These are phyloP conservation scores for Lodderomyces margitis DNA, from an alignment of 1,139 yeast genomes.

Conservation along the genomic window DNA sequence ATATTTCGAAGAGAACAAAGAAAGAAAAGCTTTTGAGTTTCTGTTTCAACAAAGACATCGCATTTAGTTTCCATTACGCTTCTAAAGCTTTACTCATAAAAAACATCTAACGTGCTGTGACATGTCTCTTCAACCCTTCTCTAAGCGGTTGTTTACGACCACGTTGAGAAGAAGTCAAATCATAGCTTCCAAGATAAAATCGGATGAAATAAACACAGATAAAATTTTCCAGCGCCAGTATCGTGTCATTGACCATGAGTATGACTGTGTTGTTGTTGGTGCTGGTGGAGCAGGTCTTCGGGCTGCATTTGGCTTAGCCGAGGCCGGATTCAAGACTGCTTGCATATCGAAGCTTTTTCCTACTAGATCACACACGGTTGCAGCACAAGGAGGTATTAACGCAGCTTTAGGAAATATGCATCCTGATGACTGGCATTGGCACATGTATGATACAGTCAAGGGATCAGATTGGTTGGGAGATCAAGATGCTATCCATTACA, in stretches of 20 bases:
- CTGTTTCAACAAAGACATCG: too few species aligned
- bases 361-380: conserved; percentile 97
- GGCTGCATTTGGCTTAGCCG: conserved; percentile 96
- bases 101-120: too few species aligned
- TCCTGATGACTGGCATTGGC: conserved; percentile 99
- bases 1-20: too few species aligned
- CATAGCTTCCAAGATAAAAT: conserved; percentile 29
- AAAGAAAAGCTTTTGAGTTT: too few species aligned
- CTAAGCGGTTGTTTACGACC: conserved; percentile 6
- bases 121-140: too few species aligned
- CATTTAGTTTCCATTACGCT: too few species aligned
- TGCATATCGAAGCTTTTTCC: conserved; percentile 97
- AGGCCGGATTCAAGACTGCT: conserved; percentile 96
- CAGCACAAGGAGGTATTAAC: conserved; percentile 99
- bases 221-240: conserved; percentile 66
- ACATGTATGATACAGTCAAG: conserved; percentile 98
- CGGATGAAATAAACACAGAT: conserved; percentile 27
- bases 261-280: conserved; percentile 96
- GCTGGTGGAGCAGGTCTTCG: conserved; percentile 99
- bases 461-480: conserved; percentile 99
- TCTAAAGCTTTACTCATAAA: too few species aligned
- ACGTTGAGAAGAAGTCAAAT: conserved; percentile 23
- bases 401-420: conserved; percentile 99
- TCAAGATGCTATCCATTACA: conserved; percentile 98
- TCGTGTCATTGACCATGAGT: conserved; percentile 93